Conservation (phyloP, 2,329 filamentous ascomycete genomes). For the Grosmannia serpens region DNA sequence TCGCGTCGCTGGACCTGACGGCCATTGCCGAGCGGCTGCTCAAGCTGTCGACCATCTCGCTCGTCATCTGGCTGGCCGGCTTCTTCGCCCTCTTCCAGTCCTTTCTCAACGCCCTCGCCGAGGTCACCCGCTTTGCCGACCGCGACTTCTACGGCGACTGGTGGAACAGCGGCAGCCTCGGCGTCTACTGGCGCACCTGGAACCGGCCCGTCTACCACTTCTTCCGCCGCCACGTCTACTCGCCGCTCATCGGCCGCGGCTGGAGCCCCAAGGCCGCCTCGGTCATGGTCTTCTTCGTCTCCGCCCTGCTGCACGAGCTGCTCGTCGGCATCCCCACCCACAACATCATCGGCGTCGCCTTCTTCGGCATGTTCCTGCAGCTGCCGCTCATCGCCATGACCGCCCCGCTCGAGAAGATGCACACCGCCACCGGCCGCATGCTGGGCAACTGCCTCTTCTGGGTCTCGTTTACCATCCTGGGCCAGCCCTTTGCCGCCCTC, state of each 20-base stretch:
- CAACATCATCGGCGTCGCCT: conserved; percentile 85
- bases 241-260: conserved; percentile 74
- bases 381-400: conserved; percentile 79
- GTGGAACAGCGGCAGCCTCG: conserved; percentile 88
- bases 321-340: conserved; percentile 91
- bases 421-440: conserved; percentile 62
- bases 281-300: conserved; percentile 75
- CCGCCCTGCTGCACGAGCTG: conserved; percentile 81
- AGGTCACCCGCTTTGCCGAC: conserved; percentile 82
- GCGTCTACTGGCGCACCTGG: conserved; percentile 90
- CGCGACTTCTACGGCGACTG: conserved; percentile 93
- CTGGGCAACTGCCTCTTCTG: conserved; percentile 93
- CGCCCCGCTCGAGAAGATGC: conserved; percentile 65
- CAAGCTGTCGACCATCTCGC: conserved; percentile 89
- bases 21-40: conserved; percentile 82
- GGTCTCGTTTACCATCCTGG: conserved; percentile 90
- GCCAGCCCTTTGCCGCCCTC: conserved; percentile 83
- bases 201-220: conserved; percentile 97
- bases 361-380: conserved; percentile 87
- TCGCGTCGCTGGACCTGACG: conserved; percentile 65
- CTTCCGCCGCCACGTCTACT: conserved; percentile 90
- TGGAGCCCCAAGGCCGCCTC: conserved; percentile 63
- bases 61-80: conserved; percentile 93
- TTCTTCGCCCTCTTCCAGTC: conserved; percentile 97
- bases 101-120: conserved; percentile 79